These are phyloP conservation scores for Colletotrichum higginsianum DNA, from an alignment of 2,329 filamentous ascomycete genomes.

Conservation along the genomic window DNA sequence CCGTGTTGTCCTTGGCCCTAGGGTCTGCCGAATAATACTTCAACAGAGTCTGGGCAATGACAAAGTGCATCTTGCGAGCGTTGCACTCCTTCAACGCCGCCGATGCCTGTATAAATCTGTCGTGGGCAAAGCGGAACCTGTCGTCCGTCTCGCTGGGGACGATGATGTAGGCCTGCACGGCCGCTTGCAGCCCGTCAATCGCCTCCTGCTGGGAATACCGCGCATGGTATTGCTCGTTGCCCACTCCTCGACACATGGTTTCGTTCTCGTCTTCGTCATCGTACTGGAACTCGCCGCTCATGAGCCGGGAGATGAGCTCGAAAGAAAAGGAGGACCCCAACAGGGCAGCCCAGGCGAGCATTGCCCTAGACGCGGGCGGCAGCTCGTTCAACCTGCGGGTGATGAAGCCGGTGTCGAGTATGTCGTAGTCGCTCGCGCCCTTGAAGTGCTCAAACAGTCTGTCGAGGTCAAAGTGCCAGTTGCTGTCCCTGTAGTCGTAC, in stretches of 20 bases:
- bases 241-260: conserved; percentile 48
- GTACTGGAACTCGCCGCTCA: conserved; percentile 81
- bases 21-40: conserved; percentile 75
- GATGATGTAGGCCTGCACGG: conserved; percentile 75
- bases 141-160: conserved; percentile 88
- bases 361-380: conserved; percentile 79
- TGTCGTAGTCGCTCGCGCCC: conserved; percentile 82
- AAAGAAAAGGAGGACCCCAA: conserved; percentile 90
- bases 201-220: conserved; percentile 76
- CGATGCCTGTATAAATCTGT: conserved; percentile 86
- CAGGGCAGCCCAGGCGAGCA: conserved; percentile 89
- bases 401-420: conserved; percentile 87
- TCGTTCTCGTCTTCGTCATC: conserved; percentile 62
- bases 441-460: conserved; percentile 88
- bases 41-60: conserved; percentile 86
- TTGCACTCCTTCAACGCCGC: conserved; percentile 78
- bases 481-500: conserved; percentile 87
- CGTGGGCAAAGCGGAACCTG: conserved; percentile 89
- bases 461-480: conserved; percentile 90
- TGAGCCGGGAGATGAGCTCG: conserved; percentile 80
- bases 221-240: conserved; percentile 53
- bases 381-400: conserved; percentile 83
- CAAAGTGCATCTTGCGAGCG: conserved; percentile 87
- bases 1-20: conserved; percentile 78
- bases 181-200: conserved; percentile 84